Conservation (phyloP, 768 basidiomycete genomes). For the Auricularia cornea region DNA sequence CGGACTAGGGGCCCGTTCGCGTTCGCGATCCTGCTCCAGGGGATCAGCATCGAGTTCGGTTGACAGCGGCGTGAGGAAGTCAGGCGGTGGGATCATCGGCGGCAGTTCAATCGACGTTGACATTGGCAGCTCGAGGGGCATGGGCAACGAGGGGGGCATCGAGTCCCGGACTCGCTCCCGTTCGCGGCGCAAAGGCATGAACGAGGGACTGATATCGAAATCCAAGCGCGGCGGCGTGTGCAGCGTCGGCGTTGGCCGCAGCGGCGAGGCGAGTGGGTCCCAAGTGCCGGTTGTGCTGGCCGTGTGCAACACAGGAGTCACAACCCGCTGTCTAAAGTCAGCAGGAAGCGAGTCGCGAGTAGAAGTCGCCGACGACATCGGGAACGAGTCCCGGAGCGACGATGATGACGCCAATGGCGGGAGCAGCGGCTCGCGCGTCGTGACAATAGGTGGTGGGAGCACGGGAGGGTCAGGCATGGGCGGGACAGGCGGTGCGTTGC, state of each 20-base stretch:
- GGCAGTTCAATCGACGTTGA: neutral
- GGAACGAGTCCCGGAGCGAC: neutral
- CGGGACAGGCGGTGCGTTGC: neutral
- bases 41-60: neutral
- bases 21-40: neutral
- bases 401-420: neutral
- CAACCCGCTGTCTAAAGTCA: neutral
- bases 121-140: neutral
- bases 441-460: neutral
- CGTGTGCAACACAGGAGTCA: neutral
- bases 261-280: neutral
- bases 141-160: neutral
- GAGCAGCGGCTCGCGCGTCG: neutral
- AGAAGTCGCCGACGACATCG: neutral
- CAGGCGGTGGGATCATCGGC: neutral
- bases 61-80: neutral
- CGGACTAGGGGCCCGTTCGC: neutral
- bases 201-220: neutral
- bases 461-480: neutral
- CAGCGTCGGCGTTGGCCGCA: neutral
- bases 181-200: neutral
- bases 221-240: neutral
- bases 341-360: neutral
- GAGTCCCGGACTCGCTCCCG: neutral
- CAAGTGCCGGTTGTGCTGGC: neutral